Evolutionary conservation across 805 yeast genomes (phyloP).

Genomic region (Ogataea angusta): DNA sequence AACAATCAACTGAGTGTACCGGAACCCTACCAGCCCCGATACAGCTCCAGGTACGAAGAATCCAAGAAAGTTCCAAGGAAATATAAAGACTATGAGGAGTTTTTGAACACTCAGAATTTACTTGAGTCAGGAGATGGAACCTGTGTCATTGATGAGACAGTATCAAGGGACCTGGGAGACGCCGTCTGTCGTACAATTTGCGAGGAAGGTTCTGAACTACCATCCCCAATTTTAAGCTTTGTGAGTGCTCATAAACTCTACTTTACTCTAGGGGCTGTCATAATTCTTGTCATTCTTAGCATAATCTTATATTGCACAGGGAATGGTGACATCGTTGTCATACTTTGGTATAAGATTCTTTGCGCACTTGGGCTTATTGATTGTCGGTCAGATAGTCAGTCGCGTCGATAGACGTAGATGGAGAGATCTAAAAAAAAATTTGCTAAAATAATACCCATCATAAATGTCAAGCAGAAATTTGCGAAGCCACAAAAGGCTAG

Average conservation of each 20-base stretch:
- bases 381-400: conserved; percentile 3
- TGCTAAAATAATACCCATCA: conserved; percentile 4
- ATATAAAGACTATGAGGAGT: conserved; percentile 12
- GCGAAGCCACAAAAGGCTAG: conserved; percentile 20
- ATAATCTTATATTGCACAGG: conserved; percentile 15
- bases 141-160: not conserved
- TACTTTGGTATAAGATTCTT: conserved; percentile 21
- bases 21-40: conserved; percentile 2
- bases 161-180: conserved; percentile 8
- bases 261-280: conserved; percentile 3
- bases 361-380: conserved; percentile 19
- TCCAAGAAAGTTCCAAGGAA: conserved; percentile 5
- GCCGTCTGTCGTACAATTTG: conserved; percentile 13
- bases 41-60: not conserved
- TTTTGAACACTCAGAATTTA: conserved; percentile 9
- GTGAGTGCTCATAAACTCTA: conserved; percentile 9
- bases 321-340: conserved; percentile 8
- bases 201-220: conserved; percentile 4
- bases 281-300: conserved; percentile 12
- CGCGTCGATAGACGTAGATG: conserved; percentile 10
- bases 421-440: conserved; percentile 4
- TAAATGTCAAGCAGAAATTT: conserved; percentile 13
- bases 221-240: conserved; percentile 13
- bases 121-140: conserved; percentile 10
- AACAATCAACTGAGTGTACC: not conserved